Conservation (phyloP, 257 asterid genomes). For the Dorcoceras hygrometricum region DNA sequence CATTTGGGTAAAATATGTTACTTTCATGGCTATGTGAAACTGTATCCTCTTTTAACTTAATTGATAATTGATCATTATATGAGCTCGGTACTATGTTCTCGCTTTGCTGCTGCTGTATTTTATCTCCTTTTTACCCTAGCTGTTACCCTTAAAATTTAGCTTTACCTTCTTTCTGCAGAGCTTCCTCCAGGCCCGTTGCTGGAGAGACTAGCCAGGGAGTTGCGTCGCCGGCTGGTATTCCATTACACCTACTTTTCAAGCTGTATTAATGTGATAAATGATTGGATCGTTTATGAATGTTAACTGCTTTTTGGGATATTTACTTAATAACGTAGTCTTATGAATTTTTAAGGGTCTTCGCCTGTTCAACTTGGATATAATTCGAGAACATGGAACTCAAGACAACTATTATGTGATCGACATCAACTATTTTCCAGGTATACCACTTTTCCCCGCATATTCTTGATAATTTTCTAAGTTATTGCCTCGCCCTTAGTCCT, state of each 20-base stretch:
- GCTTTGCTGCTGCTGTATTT: not conserved
- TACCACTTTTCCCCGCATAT: not conserved
- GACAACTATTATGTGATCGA: slow-evolving; percentile 83
- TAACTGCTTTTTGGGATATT: not conserved
- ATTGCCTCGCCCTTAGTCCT: not conserved
- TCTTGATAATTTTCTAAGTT: not conserved
- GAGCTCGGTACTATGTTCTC: not conserved
- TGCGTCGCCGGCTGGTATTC: slow-evolving; percentile 68
- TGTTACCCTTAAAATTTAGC: too few species aligned
- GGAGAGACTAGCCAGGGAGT: slow-evolving; percentile 80
- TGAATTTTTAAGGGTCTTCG: slow-evolving; percentile 63
- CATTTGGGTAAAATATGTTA: not conserved
- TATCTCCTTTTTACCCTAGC: not conserved
- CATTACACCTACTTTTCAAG: not conserved
- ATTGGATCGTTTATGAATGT: not conserved
- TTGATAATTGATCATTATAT: not conserved
- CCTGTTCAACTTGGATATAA: slow-evolving; percentile 85
- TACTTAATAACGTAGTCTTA: not conserved
- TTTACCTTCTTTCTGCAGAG: slow-evolving; percentile 40
- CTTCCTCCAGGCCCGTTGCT: slow-evolving; percentile 89
- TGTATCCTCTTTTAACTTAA: not conserved
- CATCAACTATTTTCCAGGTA: slow-evolving; percentile 95
- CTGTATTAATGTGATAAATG: not conserved
- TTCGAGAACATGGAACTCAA: slow-evolving; percentile 80
- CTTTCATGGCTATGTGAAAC: not conserved